phyloP scores from a whole-genome alignment of 2,329 filamentous ascomycete species.

The Didymella lethalis region DNA sequence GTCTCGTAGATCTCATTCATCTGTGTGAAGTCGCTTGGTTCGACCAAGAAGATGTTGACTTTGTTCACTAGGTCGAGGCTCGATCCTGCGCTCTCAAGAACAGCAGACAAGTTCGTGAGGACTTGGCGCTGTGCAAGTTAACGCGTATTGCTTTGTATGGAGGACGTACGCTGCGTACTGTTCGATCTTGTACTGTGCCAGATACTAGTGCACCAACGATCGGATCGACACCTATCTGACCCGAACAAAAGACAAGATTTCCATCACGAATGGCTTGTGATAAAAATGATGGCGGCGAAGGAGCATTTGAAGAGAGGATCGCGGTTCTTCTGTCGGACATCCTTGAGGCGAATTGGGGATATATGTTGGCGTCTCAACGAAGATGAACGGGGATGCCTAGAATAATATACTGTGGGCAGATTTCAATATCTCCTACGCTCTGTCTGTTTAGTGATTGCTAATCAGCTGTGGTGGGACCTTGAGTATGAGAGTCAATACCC shows the following conservation, averaged over 20 bases:
- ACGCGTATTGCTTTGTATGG: neutral
- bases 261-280: slow-evolving; percentile 56
- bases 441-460: neutral
- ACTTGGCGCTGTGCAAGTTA: slow-evolving; percentile 10
- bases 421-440: neutral
- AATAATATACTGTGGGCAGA: neutral
- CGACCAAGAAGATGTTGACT: slow-evolving; percentile 70
- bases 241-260: slow-evolving; percentile 75
- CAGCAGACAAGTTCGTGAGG: slow-evolving; percentile 27
- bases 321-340: slow-evolving; percentile 11
- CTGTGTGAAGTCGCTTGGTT: slow-evolving; percentile 69
- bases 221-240: slow-evolving; percentile 66
- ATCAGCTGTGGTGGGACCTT: neutral
- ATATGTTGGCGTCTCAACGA: neutral
- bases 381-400: neutral
- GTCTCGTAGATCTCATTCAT: slow-evolving; percentile 66
- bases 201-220: slow-evolving; percentile 62
- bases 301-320: slow-evolving; percentile 14
- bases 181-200: slow-evolving; percentile 64
- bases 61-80: slow-evolving; percentile 69
- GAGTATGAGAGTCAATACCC: slow-evolving; percentile 2
- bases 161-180: slow-evolving; percentile 39
- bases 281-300: slow-evolving; percentile 52
- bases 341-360: neutral
- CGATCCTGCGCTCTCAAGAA: slow-evolving; percentile 69